Conservation (phyloP, 495 filamentous ascomycete genomes). For the Xylaria acuta region DNA sequence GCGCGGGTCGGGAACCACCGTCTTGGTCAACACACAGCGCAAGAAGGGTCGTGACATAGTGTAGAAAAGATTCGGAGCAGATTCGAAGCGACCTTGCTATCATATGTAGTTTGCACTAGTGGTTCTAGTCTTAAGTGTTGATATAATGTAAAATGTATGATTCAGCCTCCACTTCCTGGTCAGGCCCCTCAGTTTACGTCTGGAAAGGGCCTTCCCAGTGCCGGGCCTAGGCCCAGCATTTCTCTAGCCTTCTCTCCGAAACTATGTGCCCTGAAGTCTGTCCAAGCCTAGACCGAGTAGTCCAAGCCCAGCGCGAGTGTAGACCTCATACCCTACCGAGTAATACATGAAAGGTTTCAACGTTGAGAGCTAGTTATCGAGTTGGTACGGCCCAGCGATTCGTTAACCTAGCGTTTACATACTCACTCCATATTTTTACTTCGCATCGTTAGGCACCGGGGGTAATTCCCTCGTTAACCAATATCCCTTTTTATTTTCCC, state of each 20-base stretch:
- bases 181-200: too few relatives aligned
- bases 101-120: too few relatives aligned
- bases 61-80: too few relatives aligned
- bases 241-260: background rate
- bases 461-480: slow-evolving; percentile 9
- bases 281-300: background rate
- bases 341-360: background rate
- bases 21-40: slow-evolving; percentile 16
- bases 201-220: too few relatives aligned
- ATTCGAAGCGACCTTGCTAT: too few relatives aligned
- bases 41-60: slow-evolving; percentile 16
- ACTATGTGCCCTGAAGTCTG: background rate
- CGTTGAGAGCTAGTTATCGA: background rate
- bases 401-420: background rate
- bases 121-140: too few relatives aligned
- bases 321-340: background rate
- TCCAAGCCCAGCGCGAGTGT: background rate
- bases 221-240: too few relatives aligned
- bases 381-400: background rate
- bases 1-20: slow-evolving; percentile 16
- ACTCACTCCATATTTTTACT: slow-evolving; percentile 3
- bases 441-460: slow-evolving; percentile 7
- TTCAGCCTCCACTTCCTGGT: too few relatives aligned
- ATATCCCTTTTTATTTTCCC: background rate
- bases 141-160: too few relatives aligned